Conservation (phyloP, 768 basidiomycete species). For the Boletus rubescentipes region DNA sequence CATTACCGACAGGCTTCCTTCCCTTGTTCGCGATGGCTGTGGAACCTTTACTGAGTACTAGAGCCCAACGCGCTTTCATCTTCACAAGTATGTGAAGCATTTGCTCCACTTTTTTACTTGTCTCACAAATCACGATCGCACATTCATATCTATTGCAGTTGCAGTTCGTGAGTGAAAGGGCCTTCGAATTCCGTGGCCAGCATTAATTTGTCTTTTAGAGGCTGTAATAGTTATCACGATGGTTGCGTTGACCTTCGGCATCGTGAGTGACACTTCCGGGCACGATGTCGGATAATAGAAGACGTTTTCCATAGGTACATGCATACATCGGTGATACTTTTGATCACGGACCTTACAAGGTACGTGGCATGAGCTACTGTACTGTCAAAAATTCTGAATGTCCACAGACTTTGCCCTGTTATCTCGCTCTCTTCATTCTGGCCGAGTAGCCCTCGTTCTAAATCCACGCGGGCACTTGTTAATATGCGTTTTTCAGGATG, state of each 20-base stretch:
- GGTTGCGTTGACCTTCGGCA: constrained; percentile 68
- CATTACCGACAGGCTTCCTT: constrained; percentile 10
- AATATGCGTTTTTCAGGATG: constrained; percentile 43
- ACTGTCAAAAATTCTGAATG: constrained; percentile 12
- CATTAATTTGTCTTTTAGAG: constrained; percentile 44
- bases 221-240: constrained; percentile 72
- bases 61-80: constrained; percentile 72
- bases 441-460: constrained; percentile 58
- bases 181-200: neutral
- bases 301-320: constrained; percentile 45
- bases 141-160: constrained; percentile 35
- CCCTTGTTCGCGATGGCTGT: constrained; percentile 54
- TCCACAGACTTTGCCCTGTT: constrained; percentile 73
- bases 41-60: constrained; percentile 69
- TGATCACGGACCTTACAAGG: constrained; percentile 49
- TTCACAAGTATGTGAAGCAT: constrained; percentile 53
- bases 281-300: constrained; percentile 1
- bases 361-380: constrained; percentile 15
- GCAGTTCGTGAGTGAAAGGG: constrained; percentile 54
- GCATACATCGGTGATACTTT: constrained; percentile 26
- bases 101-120: neutral
- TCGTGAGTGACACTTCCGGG: constrained; percentile 40
- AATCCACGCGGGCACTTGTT: neutral
- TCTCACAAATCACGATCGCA: constrained; percentile 11
- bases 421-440: constrained; percentile 78